These are phyloP conservation scores for Alternaria tenuissima DNA, from an alignment of 2,329 filamentous ascomycete species.

Conservation along the genomic window DNA sequence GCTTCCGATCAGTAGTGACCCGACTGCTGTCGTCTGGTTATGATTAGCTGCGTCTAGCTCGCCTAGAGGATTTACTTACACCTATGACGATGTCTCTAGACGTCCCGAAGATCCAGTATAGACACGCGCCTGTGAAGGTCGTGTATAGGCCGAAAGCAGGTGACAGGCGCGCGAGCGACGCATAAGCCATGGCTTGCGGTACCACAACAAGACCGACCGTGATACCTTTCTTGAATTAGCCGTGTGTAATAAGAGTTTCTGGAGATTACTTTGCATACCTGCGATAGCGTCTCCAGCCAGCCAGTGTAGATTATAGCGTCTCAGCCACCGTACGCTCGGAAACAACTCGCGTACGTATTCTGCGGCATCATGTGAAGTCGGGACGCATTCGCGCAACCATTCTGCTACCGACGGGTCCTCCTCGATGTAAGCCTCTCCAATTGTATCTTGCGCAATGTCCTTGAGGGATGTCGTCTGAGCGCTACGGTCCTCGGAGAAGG, in stretches of 20 bases:
- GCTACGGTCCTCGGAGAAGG: conserved; percentile 21
- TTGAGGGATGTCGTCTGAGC: conserved; percentile 23
- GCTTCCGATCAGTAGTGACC: conserved; percentile 86
- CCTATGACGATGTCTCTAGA: conserved; percentile 98
- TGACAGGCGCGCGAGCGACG: conserved; percentile 76
- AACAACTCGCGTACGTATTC: conserved; percentile 40
- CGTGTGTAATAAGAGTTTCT: background rate
- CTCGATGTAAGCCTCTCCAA: conserved; percentile 36
- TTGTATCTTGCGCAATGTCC: conserved; percentile 29
- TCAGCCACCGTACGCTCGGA: conserved; percentile 38
- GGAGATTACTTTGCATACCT: conserved; percentile 22
- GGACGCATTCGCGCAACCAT: conserved; percentile 35
- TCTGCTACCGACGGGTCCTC: conserved; percentile 42
- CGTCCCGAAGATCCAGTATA: conserved; percentile 97
- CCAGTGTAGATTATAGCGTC: conserved; percentile 44
- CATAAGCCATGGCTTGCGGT: conserved; percentile 95
- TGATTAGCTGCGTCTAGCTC: conserved; percentile 6
- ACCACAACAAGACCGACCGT: conserved; percentile 82
- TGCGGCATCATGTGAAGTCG: conserved; percentile 30
- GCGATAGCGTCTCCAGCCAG: conserved; percentile 42
- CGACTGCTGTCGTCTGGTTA: conserved; percentile 83
- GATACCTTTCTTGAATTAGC: conserved; percentile 45
- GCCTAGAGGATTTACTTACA: conserved; percentile 60
- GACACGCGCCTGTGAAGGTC: conserved; percentile 90
- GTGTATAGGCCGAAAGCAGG: conserved; percentile 88